These are phyloP conservation scores for Sporisorium exsertum DNA, from an alignment of 1,284 basidiomycete species.

Conservation along the genomic window DNA sequence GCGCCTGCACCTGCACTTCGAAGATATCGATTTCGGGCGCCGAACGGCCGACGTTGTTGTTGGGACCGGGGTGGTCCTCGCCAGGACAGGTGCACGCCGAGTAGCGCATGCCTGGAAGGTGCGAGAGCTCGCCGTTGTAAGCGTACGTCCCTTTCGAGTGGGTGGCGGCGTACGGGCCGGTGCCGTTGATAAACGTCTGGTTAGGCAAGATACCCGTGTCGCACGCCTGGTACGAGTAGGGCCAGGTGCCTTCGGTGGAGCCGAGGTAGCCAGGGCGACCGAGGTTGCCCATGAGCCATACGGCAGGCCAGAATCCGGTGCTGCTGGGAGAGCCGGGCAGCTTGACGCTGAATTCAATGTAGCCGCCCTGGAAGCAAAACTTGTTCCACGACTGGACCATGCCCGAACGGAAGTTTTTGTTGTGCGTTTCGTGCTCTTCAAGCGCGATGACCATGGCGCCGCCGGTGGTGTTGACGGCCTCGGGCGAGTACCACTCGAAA, in stretches of 20 bases:
- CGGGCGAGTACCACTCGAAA: slow-evolving; percentile 70
- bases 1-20: slow-evolving; percentile 73
- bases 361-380: slow-evolving; percentile 69
- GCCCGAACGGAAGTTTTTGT: slow-evolving; percentile 66
- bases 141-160: slow-evolving; percentile 59
- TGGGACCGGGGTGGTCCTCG: slow-evolving; percentile 64
- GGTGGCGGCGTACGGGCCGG: slow-evolving; percentile 50
- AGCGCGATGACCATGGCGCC: slow-evolving; percentile 59
- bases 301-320: slow-evolving; percentile 72
- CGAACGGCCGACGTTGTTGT: slow-evolving; percentile 61
- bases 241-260: slow-evolving; percentile 68
- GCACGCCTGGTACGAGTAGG: slow-evolving; percentile 70
- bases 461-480: slow-evolving; percentile 62
- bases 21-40: slow-evolving; percentile 69
- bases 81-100: slow-evolving; percentile 62
- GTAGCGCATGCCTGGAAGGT: slow-evolving; percentile 64
- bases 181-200: slow-evolving; percentile 57
- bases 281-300: slow-evolving; percentile 67
- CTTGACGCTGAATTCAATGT: slow-evolving; percentile 61
- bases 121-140: slow-evolving; percentile 44
- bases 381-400: slow-evolving; percentile 69
- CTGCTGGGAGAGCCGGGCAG: slow-evolving; percentile 60
- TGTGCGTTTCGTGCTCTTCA: slow-evolving; percentile 53
- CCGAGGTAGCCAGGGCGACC: slow-evolving; percentile 67
- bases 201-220: slow-evolving; percentile 65